These are phyloP conservation scores for Lepiota venenata DNA, from an alignment of 768 basidiomycete species.

Conservation along the genomic window DNA sequence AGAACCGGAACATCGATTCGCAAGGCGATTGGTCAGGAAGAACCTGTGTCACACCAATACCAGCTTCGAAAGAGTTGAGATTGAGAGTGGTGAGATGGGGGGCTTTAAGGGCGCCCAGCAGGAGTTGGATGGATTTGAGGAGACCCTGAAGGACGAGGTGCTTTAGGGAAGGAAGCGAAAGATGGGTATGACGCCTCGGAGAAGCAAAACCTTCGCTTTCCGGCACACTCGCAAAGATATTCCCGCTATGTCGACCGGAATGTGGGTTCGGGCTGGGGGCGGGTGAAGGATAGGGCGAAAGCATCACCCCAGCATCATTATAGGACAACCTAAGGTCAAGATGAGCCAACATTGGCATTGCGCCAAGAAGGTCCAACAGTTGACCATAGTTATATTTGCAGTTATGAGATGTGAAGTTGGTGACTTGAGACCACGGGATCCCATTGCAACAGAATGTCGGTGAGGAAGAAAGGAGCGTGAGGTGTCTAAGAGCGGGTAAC, in stretches of 20 bases:
- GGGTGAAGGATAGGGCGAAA: conserved; percentile 10
- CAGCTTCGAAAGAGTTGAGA: conserved; percentile 9
- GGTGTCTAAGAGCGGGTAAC: neutral
- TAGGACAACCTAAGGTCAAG: conserved; percentile 9
- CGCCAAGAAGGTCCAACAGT: conserved; percentile 10
- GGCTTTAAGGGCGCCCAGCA: conserved; percentile 5
- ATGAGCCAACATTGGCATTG: conserved; percentile 9
- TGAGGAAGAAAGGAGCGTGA: conserved; percentile 7
- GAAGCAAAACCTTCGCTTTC: conserved; percentile 6
- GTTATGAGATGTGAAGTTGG: conserved; percentile 6
- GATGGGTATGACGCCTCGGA: conserved; percentile 3
- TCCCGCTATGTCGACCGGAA: neutral
- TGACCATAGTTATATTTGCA: conserved; percentile 10
- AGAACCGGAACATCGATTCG: conserved; percentile 10
- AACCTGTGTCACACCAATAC: conserved; percentile 7
- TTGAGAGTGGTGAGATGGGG: conserved; percentile 3
- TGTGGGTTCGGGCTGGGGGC: conserved; percentile 8
- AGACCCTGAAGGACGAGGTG: conserved; percentile 10
- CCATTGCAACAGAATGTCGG: conserved; percentile 8
- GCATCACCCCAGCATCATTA: conserved; percentile 7
- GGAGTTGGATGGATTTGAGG: conserved; percentile 7
- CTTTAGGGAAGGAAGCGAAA: conserved; percentile 9
- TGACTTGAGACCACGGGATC: conserved; percentile 7
- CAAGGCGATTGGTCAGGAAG: conserved; percentile 9
- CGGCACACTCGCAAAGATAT: neutral